Percentiles rank a stretch among this genome's conserved stretches.
phyloP scores from a whole-genome alignment of 768 basidiomycete genomes.

The Butyriboletus loyo region DNA sequence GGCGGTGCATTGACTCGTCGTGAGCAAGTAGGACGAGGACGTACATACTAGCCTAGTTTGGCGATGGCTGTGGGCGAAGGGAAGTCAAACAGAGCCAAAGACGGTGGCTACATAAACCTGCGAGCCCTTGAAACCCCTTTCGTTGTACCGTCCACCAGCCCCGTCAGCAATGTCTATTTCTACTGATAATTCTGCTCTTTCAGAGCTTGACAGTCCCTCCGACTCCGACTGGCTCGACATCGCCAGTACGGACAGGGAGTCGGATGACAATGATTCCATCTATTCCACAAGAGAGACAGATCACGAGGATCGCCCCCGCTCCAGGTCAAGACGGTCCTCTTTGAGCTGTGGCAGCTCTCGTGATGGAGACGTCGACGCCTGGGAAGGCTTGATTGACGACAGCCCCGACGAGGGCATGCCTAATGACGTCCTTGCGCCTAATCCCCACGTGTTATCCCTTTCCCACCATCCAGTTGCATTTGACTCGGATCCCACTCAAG shows the following conservation, averaged over 20 bases:
- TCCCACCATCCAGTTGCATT: conserved; percentile 25
- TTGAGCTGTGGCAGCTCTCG: conserved; percentile 66
- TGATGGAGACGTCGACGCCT: conserved; percentile 68
- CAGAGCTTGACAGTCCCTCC: conserved; percentile 65
- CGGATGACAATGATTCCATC: conserved; percentile 69
- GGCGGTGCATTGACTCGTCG: not conserved
- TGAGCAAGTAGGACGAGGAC: not conserved
- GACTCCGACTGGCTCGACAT: conserved; percentile 88
- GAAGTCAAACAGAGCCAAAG: conserved; percentile 30
- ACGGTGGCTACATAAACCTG: conserved; percentile 25
- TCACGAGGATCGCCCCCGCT: conserved; percentile 51
- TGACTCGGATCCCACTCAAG: conserved; percentile 25
- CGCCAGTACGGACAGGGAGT: conserved; percentile 57
- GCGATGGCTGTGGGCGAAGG: conserved; percentile 3
- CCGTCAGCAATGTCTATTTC: conserved; percentile 30
- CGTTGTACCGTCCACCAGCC: conserved; percentile 22
- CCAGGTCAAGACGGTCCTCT: conserved; percentile 67
- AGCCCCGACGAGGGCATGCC: conserved; percentile 46
- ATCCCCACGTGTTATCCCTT: conserved; percentile 22
- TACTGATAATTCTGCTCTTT: conserved; percentile 43
- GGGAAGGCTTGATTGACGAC: conserved; percentile 76
- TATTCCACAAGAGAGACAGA: conserved; percentile 55
- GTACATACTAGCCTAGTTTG: not conserved
- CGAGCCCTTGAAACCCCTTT: conserved; percentile 29
- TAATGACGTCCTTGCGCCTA: conserved; percentile 22